Evolutionary conservation across 805 yeast species (phyloP).

Genomic region (Hanseniaspora valbyensis): DNA sequence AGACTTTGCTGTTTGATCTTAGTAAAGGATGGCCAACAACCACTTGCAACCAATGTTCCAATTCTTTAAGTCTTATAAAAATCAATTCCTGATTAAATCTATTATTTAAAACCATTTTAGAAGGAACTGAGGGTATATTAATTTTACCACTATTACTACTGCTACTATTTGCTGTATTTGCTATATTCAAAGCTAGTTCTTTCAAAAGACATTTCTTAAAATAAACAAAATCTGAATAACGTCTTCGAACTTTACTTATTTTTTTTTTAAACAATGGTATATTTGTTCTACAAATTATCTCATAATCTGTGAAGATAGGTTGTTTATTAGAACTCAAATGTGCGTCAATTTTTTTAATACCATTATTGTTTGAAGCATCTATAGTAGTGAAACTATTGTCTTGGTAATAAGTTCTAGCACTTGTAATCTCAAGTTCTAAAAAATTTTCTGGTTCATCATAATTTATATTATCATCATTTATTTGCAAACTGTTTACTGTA

Average conservation of each 20-base stretch:
- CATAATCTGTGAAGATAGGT: conserved; percentile 79
- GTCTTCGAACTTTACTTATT: conserved; percentile 58
- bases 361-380: not conserved
- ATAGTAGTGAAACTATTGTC: conserved; percentile 6
- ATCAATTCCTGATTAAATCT: conserved; percentile 74
- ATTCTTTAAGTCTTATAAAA: conserved; percentile 70
- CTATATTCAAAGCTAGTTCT: conserved; percentile 42
- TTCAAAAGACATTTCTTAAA: conserved; percentile 62
- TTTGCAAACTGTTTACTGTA: not conserved
- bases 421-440: conserved; percentile 71
- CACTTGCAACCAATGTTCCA: conserved; percentile 63
- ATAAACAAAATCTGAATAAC: conserved; percentile 82
- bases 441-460: conserved; percentile 94
- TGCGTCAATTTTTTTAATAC: not conserved
- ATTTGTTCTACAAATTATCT: conserved; percentile 78
- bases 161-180: conserved; percentile 15
- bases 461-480: conserved; percentile 13
- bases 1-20: conserved; percentile 72
- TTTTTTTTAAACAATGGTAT: conserved; percentile 72
- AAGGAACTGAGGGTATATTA: conserved; percentile 78
- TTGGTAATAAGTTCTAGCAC: conserved; percentile 25
- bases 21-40: conserved; percentile 90
- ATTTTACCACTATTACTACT: conserved; percentile 38
- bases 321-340: conserved; percentile 12
- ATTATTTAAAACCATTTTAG: conserved; percentile 62